Evolutionary conservation across 495 filamentous ascomycete genomes (phyloP).

Genomic region (Acidomyces sp.): DNA sequence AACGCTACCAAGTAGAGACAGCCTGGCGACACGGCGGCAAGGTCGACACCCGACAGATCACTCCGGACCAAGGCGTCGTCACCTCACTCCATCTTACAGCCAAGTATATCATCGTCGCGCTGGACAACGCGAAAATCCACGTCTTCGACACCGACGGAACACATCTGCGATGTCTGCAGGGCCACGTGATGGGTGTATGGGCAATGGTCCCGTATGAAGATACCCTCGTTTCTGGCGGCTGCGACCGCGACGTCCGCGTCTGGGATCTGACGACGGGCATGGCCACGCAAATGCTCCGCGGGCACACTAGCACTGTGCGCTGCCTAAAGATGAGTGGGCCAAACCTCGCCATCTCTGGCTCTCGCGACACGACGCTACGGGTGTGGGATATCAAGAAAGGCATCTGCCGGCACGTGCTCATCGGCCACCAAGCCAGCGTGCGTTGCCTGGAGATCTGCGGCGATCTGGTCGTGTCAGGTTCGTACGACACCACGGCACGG

Average conservation of each 20-base stretch:
- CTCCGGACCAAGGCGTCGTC: constrained; percentile 89
- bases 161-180: constrained; percentile 75
- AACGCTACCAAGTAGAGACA: constrained; percentile 90
- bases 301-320: constrained; percentile 90
- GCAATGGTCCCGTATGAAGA: constrained; percentile 99
- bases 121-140: constrained; percentile 97
- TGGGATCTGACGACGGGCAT: constrained; percentile 87
- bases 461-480: constrained; percentile 88
- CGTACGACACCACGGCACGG: constrained; percentile 91
- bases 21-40: constrained; percentile 86
- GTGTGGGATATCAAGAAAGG: constrained; percentile 90
- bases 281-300: constrained; percentile 64
- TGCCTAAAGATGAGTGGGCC: constrained; percentile 95
- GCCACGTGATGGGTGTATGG: constrained; percentile 98
- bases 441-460: constrained; percentile 91
- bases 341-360: constrained; percentile 89
- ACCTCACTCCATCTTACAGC: constrained; percentile 87
- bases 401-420: constrained; percentile 76
- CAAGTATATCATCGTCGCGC: constrained; percentile 91
- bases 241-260: constrained; percentile 89
- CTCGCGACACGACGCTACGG: constrained; percentile 82
- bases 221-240: constrained; percentile 87
- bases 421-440: constrained; percentile 93
- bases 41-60: constrained; percentile 69
- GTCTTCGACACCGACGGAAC: constrained; percentile 88